Percentiles rank a stretch among this genome's conserved stretches.
These are phyloP conservation scores for Irpex sp. DNA, from an alignment of 1,284 basidiomycete species.

Conservation along the genomic window DNA sequence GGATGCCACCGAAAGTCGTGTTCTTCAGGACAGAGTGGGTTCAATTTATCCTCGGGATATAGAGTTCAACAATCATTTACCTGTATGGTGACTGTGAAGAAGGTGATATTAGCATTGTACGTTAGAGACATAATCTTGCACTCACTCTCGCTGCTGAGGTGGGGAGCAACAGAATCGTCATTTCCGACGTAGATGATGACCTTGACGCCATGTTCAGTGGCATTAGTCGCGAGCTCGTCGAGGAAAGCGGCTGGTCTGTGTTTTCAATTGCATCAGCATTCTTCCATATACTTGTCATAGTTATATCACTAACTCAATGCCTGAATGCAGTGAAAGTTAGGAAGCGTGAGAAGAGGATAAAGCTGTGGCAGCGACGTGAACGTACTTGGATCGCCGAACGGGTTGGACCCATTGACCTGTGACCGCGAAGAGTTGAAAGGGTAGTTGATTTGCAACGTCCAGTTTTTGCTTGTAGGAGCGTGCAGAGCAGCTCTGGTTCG, in stretches of 20 bases:
- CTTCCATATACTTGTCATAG: no score
- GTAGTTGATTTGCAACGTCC: constrained; percentile 6
- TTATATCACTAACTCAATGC: no score
- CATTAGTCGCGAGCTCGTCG: constrained; percentile 26
- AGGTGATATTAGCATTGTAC: no score
- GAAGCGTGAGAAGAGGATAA: no score
- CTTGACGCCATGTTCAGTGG: constrained; percentile 23
- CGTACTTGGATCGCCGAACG: not conserved
- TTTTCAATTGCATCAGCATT: no score
- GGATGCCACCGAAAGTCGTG: constrained; percentile 51
- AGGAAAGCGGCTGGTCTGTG: constrained; percentile 29
- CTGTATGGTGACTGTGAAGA: no score
- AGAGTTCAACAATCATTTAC: no score
- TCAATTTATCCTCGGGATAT: no score
- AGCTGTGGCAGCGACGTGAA: not conserved
- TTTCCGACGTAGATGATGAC: constrained; percentile 31
- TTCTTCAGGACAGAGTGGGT: constrained; percentile 16
- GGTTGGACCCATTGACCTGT: not conserved
- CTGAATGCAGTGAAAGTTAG: no score
- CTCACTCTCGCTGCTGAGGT: constrained; percentile 15
- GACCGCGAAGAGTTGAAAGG: not conserved
- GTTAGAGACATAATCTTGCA: not conserved
- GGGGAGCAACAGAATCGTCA: constrained; percentile 25
- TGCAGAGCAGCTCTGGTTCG: constrained; percentile 8
- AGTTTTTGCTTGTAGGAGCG: constrained; percentile 12